These are phyloP conservation scores for Blastobotrys buckinghamii DNA, from an alignment of 1,139 yeast genomes.

Conservation along the genomic window DNA sequence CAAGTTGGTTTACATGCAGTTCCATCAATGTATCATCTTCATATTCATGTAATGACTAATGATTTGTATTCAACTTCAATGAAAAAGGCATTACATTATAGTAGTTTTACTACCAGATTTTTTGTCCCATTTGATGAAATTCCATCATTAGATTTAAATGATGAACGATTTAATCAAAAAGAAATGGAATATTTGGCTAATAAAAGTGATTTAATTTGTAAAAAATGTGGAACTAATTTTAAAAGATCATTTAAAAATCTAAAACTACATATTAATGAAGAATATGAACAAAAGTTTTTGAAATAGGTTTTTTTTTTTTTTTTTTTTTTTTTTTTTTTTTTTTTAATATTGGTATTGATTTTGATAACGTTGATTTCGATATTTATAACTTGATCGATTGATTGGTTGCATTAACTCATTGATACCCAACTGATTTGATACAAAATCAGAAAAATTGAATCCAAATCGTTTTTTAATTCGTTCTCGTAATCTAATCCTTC, in stretches of 20 bases:
- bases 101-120: constrained; percentile 61
- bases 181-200: constrained; percentile 31
- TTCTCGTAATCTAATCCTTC: not conserved
- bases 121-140: constrained; percentile 48
- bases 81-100: constrained; percentile 63
- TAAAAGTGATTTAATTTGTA: constrained; percentile 43
- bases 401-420: not conserved
- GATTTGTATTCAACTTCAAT: constrained; percentile 52
- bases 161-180: constrained; percentile 10
- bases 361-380: no score
- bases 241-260: constrained; percentile 43
- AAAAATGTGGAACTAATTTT: constrained; percentile 44
- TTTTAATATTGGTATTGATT: no score
- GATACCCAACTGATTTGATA: constrained; percentile 7
- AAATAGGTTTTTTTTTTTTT: not conserved
- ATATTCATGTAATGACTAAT: constrained; percentile 63
- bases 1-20: constrained; percentile 61
- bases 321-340: no score
- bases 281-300: constrained; percentile 19
- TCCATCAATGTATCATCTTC: constrained; percentile 66
- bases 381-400: no score
- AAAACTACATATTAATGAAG: constrained; percentile 45
- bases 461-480: not conserved
- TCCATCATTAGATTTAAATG: constrained; percentile 11
- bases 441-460: constrained; percentile 6